Evolutionary conservation across 176 grass and related monocot species (phyloP).

Genomic region (Dendrocalamus sinicus): DNA sequence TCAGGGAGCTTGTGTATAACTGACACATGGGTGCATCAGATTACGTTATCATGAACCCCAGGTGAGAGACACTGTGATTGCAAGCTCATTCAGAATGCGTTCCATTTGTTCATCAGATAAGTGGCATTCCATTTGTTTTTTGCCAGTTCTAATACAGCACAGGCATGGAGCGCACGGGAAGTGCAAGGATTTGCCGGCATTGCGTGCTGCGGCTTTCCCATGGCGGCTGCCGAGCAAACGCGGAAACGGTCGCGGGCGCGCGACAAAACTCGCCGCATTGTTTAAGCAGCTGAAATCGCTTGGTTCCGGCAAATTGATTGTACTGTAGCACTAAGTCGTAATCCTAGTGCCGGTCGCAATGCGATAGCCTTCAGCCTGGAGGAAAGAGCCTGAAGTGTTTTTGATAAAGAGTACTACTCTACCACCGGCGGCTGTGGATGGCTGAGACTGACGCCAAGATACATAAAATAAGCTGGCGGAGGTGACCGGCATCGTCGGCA

Average conservation of each 20-base stretch:
- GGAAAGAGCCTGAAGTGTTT: conserved; percentile 16
- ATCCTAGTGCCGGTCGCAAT: conserved; percentile 4
- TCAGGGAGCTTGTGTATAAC: background rate
- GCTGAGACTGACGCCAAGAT: background rate
- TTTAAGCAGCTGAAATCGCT: background rate
- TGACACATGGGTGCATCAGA: background rate
- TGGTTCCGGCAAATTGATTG: background rate
- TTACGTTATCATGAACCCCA: background rate
- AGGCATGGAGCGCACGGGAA: background rate
- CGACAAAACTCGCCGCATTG: background rate
- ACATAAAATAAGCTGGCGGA: background rate
- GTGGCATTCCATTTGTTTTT: background rate
- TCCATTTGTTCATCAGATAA: background rate
- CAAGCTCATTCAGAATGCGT: background rate
- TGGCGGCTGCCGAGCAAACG: conserved; percentile 40
- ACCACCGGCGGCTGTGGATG: background rate
- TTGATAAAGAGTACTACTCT: background rate
- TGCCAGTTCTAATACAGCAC: background rate
- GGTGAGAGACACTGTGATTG: background rate
- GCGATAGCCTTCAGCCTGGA: background rate
- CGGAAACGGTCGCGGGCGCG: conserved; percentile 29
- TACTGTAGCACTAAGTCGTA: background rate
- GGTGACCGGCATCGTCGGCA: conserved; percentile 1
- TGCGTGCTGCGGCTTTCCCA: conserved; percentile 33
- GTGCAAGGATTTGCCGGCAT: background rate